Conservation (phyloP, 371 early-diverging fungal genomes). For the Rhizomucor pusillus region DNA sequence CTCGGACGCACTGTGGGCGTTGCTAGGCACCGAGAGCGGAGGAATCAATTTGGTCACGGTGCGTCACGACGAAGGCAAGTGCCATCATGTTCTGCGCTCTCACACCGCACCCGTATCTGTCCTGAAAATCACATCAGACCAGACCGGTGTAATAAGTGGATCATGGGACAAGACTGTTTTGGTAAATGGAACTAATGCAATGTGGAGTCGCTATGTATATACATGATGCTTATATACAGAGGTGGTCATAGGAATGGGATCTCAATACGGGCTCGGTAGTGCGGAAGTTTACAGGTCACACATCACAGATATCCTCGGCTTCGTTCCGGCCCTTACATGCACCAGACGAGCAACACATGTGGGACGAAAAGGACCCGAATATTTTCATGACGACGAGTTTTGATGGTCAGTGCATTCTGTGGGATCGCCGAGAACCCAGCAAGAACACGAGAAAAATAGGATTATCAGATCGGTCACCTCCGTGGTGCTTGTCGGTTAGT, state of each 20-base stretch:
- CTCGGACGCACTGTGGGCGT: slow-evolving; percentile 84
- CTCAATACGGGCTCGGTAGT: slow-evolving; percentile 76
- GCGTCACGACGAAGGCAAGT: slow-evolving; percentile 92
- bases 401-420: slow-evolving; percentile 80
- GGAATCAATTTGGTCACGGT: slow-evolving; percentile 84
- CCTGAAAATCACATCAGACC: slow-evolving; percentile 72
- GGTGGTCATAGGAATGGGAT: slow-evolving; percentile 85
- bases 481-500: slow-evolving; percentile 84
- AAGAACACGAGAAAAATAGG: slow-evolving; percentile 53
- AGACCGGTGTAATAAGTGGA: slow-evolving; percentile 80
- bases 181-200: slow-evolving; percentile 37
- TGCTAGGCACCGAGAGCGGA: slow-evolving; percentile 84
- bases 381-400: slow-evolving; percentile 78
- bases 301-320: slow-evolving; percentile 78
- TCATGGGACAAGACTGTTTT: slow-evolving; percentile 87
- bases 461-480: slow-evolving; percentile 73
- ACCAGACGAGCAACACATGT: slow-evolving; percentile 7
- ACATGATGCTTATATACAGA: background rate
- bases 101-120: slow-evolving; percentile 87
- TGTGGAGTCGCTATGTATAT: too few relatives aligned
- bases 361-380: slow-evolving; percentile 36
- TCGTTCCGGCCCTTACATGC: slow-evolving; percentile 64
- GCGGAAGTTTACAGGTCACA: slow-evolving; percentile 69
- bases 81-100: slow-evolving; percentile 70
- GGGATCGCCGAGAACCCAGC: slow-evolving; percentile 76